Evolutionary conservation across 2,329 filamentous ascomycete species (phyloP).

Genomic region (Fusarium xyrophilum): DNA sequence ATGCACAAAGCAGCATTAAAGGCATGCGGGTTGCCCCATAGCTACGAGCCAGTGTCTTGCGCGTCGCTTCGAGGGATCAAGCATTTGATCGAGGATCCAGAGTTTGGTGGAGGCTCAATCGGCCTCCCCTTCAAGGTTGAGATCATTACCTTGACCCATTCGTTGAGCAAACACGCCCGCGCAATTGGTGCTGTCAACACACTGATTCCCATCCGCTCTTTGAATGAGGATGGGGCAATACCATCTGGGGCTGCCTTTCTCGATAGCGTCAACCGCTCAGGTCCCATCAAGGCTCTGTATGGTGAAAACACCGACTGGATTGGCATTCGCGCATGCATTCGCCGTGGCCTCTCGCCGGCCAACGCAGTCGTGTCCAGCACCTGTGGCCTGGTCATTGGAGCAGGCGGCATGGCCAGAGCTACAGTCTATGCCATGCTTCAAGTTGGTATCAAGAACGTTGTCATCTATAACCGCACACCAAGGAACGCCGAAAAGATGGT

Average conservation of each 20-base stretch:
- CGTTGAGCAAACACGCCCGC: constrained; percentile 73
- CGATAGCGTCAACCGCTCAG: constrained; percentile 64
- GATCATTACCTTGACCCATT: constrained; percentile 71
- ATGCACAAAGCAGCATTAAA: constrained; percentile 78
- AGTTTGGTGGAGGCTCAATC: constrained; percentile 76
- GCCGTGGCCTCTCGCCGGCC: constrained; percentile 74
- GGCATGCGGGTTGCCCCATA: constrained; percentile 72
- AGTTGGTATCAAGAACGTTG: constrained; percentile 77
- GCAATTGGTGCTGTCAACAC: constrained; percentile 82
- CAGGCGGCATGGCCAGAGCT: constrained; percentile 78
- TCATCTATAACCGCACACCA: constrained; percentile 74
- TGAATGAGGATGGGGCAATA: constrained; percentile 63
- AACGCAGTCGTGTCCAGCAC: constrained; percentile 66
- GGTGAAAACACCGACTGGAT: constrained; percentile 87
- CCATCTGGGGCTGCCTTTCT: constrained; percentile 61
- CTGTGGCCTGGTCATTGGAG: constrained; percentile 67
- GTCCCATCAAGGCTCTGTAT: constrained; percentile 72
- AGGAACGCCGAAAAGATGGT: constrained; percentile 72
- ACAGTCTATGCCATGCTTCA: constrained; percentile 81
- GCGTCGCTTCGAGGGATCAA: constrained; percentile 68
- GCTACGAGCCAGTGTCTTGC: constrained; percentile 70
- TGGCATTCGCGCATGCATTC: constrained; percentile 75
- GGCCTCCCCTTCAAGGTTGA: constrained; percentile 79
- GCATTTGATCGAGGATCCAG: constrained; percentile 67
- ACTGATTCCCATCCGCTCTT: constrained; percentile 71